Base-by-base conservation (phyloP, 169 alveolate genomes). In the Cryptosporidium parvum region DNA sequence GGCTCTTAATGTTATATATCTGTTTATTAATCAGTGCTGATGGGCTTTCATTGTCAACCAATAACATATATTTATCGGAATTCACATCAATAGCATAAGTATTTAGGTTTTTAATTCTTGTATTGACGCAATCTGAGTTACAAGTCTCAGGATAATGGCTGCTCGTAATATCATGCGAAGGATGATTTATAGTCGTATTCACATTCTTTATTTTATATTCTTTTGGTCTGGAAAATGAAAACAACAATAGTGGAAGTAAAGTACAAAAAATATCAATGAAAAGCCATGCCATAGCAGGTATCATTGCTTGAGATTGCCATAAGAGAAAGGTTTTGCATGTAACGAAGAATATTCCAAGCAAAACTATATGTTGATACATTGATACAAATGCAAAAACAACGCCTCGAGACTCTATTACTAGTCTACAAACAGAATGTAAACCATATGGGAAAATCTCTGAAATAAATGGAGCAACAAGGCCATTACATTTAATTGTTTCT, bases 231-330 rank as follows among this genome's bases (percentile, higher is more conserved):
- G 89, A 61, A 3, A 80, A 39, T 14, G 89, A 80, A 6, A 80
- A 7, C 29, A 80, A 31, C 26, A 80, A 26, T 16, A 80, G 23
- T 61, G 89, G 89, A 39, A 80, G 8, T 29, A 80, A 18, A 10
- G 89, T 65, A 42, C 89, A 80, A 62, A 80, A 80, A 35, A 80
- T 62, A 67, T 80, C 89, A 8, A 80, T 80, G n/a, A 62, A 80
- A 12, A 80, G 37, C 89, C 89, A 80, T 5, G 89, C 72, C 75
- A 80, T 62, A 16, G 80, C 89, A 10, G 89, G 89, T 14, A 80
- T 65, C 72, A 80, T 80, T 58, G 80, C 89, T 4, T 80, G 89
- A 61, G 89, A 80, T 39, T 42, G 69, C 89, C 89, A 80, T 12
- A 80, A 67, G 0, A 80, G 65, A 51, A 65, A 44, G 5, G 89